A percentile compares a stretch with the other conserved stretches of the same genome.
phyloP scores from a whole-genome alignment of 345 rosid species.

The Nephelium lappaceum region DNA sequence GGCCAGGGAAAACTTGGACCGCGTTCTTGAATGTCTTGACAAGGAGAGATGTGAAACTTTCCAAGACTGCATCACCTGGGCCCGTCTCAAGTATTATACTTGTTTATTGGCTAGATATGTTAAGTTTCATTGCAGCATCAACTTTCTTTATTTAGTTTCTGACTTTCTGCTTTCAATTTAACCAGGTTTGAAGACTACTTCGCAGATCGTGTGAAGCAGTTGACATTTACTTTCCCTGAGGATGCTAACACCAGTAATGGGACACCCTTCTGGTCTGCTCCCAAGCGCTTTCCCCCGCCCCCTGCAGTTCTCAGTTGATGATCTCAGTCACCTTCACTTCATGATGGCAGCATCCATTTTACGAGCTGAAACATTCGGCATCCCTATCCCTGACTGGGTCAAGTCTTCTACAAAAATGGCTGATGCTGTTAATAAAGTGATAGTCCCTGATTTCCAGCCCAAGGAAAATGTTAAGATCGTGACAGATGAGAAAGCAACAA shows the following conservation, averaged over 20 bases:
- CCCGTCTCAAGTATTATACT: conserved; percentile 62
- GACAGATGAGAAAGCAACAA: conserved; percentile 71
- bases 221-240: conserved; percentile 82
- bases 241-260: conserved; percentile 77
- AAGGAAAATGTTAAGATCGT: conserved; percentile 61
- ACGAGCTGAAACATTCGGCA: conserved; percentile 83
- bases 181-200: conserved; percentile 93
- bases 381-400: conserved; percentile 77
- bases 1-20: conserved; percentile 79
- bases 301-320: conserved; percentile 63
- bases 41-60: conserved; percentile 73
- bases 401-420: conserved; percentile 53
- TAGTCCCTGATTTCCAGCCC: conserved; percentile 71
- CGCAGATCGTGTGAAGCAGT: conserved; percentile 76
- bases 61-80: conserved; percentile 90
- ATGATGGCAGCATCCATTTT: conserved; percentile 71
- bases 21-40: conserved; percentile 76
- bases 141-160: conserved; percentile 6
- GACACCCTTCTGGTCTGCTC: conserved; percentile 80
- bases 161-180: conserved; percentile 15
- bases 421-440: conserved; percentile 58
- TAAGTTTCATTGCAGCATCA: conserved; percentile 35
- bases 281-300: conserved; percentile 76
- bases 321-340: conserved; percentile 73
- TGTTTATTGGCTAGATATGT: conserved; percentile 16